Evolutionary conservation across 192 early-diverging fungal species (phyloP).

Genomic region (Spinellus fusiger): DNA sequence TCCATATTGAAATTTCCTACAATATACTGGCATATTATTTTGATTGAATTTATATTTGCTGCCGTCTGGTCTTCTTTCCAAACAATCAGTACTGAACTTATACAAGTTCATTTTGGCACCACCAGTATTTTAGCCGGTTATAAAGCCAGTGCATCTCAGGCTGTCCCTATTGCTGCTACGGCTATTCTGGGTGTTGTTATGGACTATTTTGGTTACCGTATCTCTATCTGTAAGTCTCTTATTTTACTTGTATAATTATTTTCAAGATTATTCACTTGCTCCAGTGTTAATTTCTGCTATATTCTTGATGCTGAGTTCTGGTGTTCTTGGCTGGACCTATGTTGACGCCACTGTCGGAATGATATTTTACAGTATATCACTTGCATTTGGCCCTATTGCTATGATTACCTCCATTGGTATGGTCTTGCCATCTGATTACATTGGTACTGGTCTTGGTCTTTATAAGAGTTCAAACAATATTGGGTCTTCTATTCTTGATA

Average conservation of each 20-base stretch:
- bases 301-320: constrained; percentile 23
- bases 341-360: constrained; percentile 46
- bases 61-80: constrained; percentile 35
- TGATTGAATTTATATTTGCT: constrained; percentile 53
- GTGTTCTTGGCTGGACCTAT: constrained; percentile 50
- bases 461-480: constrained; percentile 60
- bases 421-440: constrained; percentile 44
- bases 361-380: constrained; percentile 50
- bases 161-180: constrained; percentile 52
- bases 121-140: constrained; percentile 23
- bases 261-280: too few relatives aligned
- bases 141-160: constrained; percentile 39
- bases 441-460: constrained; percentile 56
- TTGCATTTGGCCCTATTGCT: constrained; percentile 53
- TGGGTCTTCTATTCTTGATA: constrained; percentile 58
- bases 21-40: constrained; percentile 52
- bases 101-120: constrained; percentile 36
- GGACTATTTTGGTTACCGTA: constrained; percentile 46
- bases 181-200: constrained; percentile 47
- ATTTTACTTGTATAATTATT: too few relatives aligned
- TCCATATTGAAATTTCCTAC: constrained; percentile 50
- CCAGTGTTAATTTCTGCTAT: constrained; percentile 23
- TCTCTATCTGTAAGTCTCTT: too few relatives aligned
- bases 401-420: constrained; percentile 57
- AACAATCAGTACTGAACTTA: constrained; percentile 34